Evolutionary conservation across 2,329 filamentous ascomycete species (phyloP).

Genomic region (Chrysoporthe deuterocubensis): DNA sequence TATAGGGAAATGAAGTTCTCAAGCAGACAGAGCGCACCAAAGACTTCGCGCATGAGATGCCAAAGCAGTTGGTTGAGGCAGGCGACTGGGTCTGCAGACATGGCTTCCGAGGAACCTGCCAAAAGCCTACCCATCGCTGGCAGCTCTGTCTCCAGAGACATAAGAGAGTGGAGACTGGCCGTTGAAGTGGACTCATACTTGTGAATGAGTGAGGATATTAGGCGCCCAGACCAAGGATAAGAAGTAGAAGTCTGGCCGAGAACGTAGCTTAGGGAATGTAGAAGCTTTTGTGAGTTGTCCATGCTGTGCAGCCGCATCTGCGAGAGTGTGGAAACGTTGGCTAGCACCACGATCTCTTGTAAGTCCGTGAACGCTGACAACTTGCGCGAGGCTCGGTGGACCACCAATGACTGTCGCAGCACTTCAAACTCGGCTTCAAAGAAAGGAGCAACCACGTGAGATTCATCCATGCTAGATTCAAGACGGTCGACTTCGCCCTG

Average conservation of each 20-base stretch:
- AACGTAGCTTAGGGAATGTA: conserved; percentile 55
- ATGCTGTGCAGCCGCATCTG: conserved; percentile 49
- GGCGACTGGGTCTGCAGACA: conserved; percentile 54
- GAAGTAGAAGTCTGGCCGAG: conserved; percentile 39
- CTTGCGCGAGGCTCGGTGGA: conserved; percentile 41
- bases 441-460: conserved; percentile 50
- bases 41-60: conserved; percentile 48
- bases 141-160: conserved; percentile 67
- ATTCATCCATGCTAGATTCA: conserved; percentile 49
- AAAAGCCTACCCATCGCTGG: conserved; percentile 63
- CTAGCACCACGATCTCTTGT: conserved; percentile 54
- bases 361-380: conserved; percentile 31
- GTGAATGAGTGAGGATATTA: conserved; percentile 58
- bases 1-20: conserved; percentile 36
- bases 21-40: conserved; percentile 39
- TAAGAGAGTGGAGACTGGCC: conserved; percentile 63
- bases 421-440: conserved; percentile 60
- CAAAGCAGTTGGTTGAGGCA: conserved; percentile 55
- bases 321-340: conserved; percentile 47
- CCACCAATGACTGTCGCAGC: conserved; percentile 55
- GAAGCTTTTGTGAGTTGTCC: conserved; percentile 41
- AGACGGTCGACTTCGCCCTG: conserved; percentile 56
- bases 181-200: conserved; percentile 56
- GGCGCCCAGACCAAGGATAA: conserved; percentile 50
- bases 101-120: conserved; percentile 50